Evolutionary conservation across 768 basidiomycete species (phyloP).

Genomic region (Russula sp.): DNA sequence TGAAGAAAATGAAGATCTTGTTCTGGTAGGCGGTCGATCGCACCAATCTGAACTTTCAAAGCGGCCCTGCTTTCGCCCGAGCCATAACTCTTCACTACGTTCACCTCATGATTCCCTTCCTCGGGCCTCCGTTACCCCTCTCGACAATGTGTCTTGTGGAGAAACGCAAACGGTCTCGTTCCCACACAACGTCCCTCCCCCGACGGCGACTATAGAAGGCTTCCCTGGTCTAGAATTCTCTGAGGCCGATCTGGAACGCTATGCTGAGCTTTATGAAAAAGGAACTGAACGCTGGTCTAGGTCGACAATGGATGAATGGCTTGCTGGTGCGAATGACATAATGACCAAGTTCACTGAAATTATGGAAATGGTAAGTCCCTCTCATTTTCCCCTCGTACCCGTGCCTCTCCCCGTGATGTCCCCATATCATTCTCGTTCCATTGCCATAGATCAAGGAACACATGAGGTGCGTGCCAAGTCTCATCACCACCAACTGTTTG

Average conservation of each 20-base stretch:
- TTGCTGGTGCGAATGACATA: slow-evolving; percentile 51
- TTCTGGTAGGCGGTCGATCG: neutral
- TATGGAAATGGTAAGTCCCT: slow-evolving; percentile 49
- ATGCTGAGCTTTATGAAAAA: slow-evolving; percentile 46
- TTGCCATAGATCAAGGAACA: slow-evolving; percentile 43
- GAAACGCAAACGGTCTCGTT: neutral
- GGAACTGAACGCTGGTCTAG: slow-evolving; percentile 48
- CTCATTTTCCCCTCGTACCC: neutral
- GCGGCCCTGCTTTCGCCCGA: slow-evolving; percentile 7
- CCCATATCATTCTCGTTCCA: slow-evolving; percentile 1
- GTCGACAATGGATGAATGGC: slow-evolving; percentile 54
- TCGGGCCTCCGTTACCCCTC: neutral
- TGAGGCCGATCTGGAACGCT: slow-evolving; percentile 43
- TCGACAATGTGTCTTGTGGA: neutral
- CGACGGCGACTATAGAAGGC: slow-evolving; percentile 14
- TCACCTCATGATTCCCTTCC: neutral
- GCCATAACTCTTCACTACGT: neutral
- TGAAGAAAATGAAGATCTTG: neutral
- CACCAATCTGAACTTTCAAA: slow-evolving; percentile 7
- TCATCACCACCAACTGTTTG: neutral
- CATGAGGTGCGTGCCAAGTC: slow-evolving; percentile 43
- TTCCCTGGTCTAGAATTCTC: slow-evolving; percentile 23
- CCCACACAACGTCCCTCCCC: slow-evolving; percentile 13
- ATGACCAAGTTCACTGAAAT: slow-evolving; percentile 43
- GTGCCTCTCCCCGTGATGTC: neutral